A percentile compares a stretch with the other conserved stretches of the same genome.
Evolutionary conservation across 2,329 filamentous ascomycete genomes (phyloP).

Genomic region (Epichloe gansuensis): DNA sequence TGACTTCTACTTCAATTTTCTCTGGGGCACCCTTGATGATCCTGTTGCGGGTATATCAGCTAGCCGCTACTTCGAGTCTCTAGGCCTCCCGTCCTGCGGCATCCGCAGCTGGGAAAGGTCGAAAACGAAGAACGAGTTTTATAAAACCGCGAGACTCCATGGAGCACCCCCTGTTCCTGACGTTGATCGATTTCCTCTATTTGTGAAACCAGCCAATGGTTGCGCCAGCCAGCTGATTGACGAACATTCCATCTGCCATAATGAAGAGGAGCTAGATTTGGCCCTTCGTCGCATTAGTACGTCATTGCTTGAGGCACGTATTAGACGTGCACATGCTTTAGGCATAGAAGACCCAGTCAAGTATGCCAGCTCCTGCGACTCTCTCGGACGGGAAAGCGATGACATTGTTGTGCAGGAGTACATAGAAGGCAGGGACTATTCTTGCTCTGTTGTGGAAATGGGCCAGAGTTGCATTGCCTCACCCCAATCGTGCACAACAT

Average conservation of each 20-base stretch:
- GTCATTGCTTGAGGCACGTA: neutral
- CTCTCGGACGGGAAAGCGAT: neutral
- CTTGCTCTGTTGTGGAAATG: neutral
- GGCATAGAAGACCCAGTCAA: neutral
- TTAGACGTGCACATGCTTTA: neutral
- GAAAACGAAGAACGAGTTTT: neutral
- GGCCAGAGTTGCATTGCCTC: neutral
- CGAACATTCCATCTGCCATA: neutral
- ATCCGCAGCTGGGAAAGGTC: neutral
- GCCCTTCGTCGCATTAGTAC: neutral
- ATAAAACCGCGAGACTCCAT: neutral
- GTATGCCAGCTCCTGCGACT: neutral
- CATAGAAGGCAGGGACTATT: neutral
- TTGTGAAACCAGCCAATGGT: neutral
- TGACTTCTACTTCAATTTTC: slow-evolving; percentile 1
- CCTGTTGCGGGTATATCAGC: neutral
- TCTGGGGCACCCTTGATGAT: neutral
- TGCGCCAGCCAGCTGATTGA: slow-evolving; percentile 1
- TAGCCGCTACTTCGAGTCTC: neutral
- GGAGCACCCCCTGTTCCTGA: neutral
- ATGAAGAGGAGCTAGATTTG: neutral
- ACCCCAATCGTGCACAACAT: neutral
- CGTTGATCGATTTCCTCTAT: neutral
- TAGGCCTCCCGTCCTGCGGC: neutral
- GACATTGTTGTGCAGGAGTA: slow-evolving; percentile 1